A percentile compares a stretch with the other conserved stretches of the same genome.
phyloP scores from a whole-genome alignment of 257 asterid species.

The Nicotiana attenuata region DNA sequence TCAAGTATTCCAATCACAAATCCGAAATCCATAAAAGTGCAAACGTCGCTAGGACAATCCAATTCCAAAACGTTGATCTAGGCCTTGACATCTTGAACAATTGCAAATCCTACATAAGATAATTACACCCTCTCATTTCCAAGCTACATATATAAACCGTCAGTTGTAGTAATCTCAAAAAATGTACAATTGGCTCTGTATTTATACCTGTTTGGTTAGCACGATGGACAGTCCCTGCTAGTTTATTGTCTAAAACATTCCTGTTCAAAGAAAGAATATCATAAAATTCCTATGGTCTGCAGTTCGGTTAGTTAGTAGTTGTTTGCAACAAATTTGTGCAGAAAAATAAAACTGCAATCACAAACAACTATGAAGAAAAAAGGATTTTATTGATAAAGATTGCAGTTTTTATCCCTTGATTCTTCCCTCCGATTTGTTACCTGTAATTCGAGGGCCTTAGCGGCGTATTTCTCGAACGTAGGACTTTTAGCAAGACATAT shows the following conservation, averaged over 20 bases:
- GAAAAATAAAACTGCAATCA: no score
- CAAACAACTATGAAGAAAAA: no score
- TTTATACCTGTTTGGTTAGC: background rate
- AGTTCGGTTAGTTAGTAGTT: background rate
- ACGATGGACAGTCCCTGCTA: constrained; percentile 25
- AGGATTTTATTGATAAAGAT: no score
- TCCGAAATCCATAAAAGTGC: background rate
- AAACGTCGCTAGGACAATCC: background rate
- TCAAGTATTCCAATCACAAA: background rate
- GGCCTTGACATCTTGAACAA: constrained; percentile 41
- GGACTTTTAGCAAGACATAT: no score
- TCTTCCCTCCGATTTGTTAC: no score
- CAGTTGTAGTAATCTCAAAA: no score
- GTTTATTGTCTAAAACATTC: constrained; percentile 30
- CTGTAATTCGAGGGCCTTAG: no score
- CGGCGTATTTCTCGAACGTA: no score
- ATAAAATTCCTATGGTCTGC: background rate
- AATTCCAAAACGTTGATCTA: background rate
- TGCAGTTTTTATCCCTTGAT: no score
- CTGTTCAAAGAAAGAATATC: constrained; percentile 11
- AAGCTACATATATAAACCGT: background rate
- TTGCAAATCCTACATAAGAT: constrained; percentile 20
- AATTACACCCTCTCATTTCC: background rate
- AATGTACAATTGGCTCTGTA: background rate
- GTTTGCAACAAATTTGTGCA: no score